phyloP scores from a whole-genome alignment of 2,329 filamentous ascomycete species.

The Botryotinia convoluta region DNA sequence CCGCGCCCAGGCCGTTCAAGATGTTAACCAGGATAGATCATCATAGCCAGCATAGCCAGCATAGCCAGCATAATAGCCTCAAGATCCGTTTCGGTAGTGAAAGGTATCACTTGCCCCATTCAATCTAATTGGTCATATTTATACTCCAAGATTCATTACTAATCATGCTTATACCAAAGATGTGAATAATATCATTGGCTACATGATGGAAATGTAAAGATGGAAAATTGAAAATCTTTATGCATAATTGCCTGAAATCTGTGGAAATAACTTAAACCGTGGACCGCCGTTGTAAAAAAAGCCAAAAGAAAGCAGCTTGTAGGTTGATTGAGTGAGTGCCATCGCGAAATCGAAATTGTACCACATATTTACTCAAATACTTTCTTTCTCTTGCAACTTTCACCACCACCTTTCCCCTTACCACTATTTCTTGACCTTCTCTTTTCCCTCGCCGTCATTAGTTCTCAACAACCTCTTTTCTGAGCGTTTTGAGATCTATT shows the following conservation, averaged over 20 bases:
- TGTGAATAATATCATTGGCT: not conserved
- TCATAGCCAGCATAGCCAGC: too few species aligned
- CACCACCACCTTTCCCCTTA: not conserved
- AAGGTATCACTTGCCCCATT: not conserved
- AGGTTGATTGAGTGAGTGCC: not conserved
- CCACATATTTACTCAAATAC: not conserved
- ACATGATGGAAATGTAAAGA: not conserved
- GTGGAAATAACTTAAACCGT: not conserved
- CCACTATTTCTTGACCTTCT: not conserved
- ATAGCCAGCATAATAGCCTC: not conserved
- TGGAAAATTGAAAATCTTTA: not conserved
- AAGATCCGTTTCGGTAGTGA: slow-evolving; percentile 1
- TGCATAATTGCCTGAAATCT: slow-evolving; percentile 13
- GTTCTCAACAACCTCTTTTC: slow-evolving; percentile 19
- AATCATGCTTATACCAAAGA: not conserved
- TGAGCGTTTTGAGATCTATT: slow-evolving; percentile 19
- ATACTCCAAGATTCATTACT: not conserved
- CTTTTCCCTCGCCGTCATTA: not conserved
- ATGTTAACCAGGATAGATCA: not conserved
- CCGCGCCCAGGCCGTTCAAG: not conserved
- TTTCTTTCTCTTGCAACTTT: not conserved
- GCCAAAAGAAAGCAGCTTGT: slow-evolving; percentile 3
- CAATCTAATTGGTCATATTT: not conserved
- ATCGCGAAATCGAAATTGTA: slow-evolving; percentile 10
- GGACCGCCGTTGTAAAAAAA: slow-evolving; percentile 10